A percentile compares a stretch with the other conserved stretches of the same genome.
Evolutionary conservation across 495 filamentous ascomycete genomes (phyloP).

Genomic region (Penicillium salamii): DNA sequence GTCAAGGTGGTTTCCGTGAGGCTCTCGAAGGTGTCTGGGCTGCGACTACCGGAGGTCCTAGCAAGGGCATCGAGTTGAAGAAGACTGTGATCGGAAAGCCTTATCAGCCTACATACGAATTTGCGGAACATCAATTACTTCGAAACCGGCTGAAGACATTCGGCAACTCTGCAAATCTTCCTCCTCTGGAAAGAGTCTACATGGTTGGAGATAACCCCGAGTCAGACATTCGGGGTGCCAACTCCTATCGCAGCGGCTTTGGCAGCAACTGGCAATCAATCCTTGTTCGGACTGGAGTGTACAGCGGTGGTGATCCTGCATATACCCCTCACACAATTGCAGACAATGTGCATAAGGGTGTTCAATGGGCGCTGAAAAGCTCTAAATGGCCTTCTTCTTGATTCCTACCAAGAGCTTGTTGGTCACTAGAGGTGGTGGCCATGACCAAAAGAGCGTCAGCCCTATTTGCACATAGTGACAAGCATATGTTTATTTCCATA

Average conservation of each 20-base stretch:
- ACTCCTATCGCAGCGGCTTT: constrained; percentile 60
- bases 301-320: constrained; percentile 54
- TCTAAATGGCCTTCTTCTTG: constrained; percentile 38
- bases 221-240: constrained; percentile 88
- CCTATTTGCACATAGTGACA: background rate
- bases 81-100: constrained; percentile 84
- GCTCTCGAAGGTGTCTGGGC: constrained; percentile 77
- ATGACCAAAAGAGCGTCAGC: background rate
- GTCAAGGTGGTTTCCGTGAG: constrained; percentile 87
- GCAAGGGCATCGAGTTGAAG: constrained; percentile 54
- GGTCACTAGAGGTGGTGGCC: too few relatives aligned
- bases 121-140: constrained; percentile 71
- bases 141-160: constrained; percentile 54
- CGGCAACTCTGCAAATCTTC: constrained; percentile 26
- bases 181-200: constrained; percentile 66
- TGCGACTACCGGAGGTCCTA: constrained; percentile 61
- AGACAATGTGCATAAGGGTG: constrained; percentile 66
- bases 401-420: constrained; percentile 10
- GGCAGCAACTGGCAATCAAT: constrained; percentile 77
- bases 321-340: constrained; percentile 58
- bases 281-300: constrained; percentile 84
- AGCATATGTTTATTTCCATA: too few relatives aligned
- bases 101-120: constrained; percentile 69
- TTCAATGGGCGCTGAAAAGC: constrained; percentile 58
- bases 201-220: constrained; percentile 99